phyloP scores from a whole-genome alignment of 208 protist genomes.

The Crithidia acanthocephali region DNA sequence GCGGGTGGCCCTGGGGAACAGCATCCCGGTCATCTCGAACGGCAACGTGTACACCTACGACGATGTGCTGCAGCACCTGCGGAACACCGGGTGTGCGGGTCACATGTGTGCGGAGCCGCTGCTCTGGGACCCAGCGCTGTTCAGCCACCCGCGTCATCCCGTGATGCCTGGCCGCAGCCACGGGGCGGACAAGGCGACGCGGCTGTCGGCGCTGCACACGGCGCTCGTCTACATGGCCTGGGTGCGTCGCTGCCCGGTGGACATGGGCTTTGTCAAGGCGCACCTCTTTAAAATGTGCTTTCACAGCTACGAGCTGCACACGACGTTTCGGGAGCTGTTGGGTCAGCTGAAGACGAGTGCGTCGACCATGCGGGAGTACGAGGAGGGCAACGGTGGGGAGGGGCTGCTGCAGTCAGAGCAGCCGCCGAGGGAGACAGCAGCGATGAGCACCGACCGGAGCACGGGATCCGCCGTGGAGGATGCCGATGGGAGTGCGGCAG shows the following conservation, averaged over 20 bases:
- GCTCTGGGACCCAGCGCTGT: slow-evolving; percentile 85
- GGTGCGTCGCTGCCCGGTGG: slow-evolving; percentile 53
- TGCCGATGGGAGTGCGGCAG: not conserved
- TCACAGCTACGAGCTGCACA: slow-evolving; percentile 81
- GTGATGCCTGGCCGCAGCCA: slow-evolving; percentile 39
- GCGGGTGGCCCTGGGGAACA: slow-evolving; percentile 40
- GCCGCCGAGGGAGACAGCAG: not conserved
- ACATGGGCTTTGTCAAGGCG: slow-evolving; percentile 81
- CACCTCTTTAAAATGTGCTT: slow-evolving; percentile 92
- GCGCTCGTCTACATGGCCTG: slow-evolving; percentile 67
- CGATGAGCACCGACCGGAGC: not conserved
- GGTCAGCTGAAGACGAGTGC: slow-evolving; percentile 35
- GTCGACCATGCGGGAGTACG: not conserved
- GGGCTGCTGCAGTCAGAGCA: not conserved
- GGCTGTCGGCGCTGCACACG: slow-evolving; percentile 53
- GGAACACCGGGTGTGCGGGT: slow-evolving; percentile 63
- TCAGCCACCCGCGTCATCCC: slow-evolving; percentile 44
- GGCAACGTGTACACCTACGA: slow-evolving; percentile 81
- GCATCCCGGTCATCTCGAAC: slow-evolving; percentile 89
- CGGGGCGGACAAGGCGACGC: slow-evolving; percentile 42
- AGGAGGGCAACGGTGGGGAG: slow-evolving; percentile 8
- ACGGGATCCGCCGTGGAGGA: not conserved
- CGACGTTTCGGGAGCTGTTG: slow-evolving; percentile 46
- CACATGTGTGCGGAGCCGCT: slow-evolving; percentile 92
- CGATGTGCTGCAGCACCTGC: slow-evolving; percentile 65